Percentiles rank a stretch among this genome's conserved stretches.
Conservation (phyloP, 768 basidiomycete genomes). For the Leccinum truebloodii region DNA sequence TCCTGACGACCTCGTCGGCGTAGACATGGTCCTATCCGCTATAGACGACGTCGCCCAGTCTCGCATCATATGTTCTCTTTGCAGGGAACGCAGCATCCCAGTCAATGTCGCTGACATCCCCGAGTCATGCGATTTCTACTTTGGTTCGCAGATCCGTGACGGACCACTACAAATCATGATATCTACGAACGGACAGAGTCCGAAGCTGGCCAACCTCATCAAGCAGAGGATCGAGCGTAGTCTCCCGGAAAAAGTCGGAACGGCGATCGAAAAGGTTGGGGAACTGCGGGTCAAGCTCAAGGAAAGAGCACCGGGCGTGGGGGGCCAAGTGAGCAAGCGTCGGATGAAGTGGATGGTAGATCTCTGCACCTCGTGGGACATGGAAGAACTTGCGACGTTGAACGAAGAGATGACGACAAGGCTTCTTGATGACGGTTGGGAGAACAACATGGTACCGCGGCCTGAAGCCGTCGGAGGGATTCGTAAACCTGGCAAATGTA, state of each 20-base stretch:
- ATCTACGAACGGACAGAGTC: conserved; percentile 92
- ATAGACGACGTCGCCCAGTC: conserved; percentile 80
- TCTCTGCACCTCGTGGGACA: conserved; percentile 81
- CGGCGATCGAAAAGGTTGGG: conserved; percentile 81
- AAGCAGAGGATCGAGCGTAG: conserved; percentile 62
- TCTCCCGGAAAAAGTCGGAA: conserved; percentile 73
- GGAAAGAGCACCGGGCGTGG: conserved; percentile 79
- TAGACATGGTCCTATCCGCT: conserved; percentile 92
- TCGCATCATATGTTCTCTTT: conserved; percentile 67
- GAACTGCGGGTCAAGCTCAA: conserved; percentile 69
- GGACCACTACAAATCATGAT: conserved; percentile 96
- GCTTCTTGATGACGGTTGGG: conserved; percentile 87
- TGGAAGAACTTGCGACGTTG: conserved; percentile 76
- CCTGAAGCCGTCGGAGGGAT: conserved; percentile 43
- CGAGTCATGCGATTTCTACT: conserved; percentile 96
- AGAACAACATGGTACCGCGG: conserved; percentile 52
- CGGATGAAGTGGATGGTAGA: conserved; percentile 93
- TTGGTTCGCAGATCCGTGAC: conserved; percentile 88
- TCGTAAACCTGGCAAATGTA: conserved; percentile 11
- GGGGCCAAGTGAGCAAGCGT: conserved; percentile 70
- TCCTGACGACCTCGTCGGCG: conserved; percentile 62
- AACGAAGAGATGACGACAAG: conserved; percentile 63
- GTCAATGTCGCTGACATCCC: conserved; percentile 98
- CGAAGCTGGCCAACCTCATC: conserved; percentile 86
- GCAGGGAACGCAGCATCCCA: conserved; percentile 69